A percentile compares a stretch with the other conserved stretches of the same genome.
These are phyloP conservation scores for Coemansia sp. DNA, from an alignment of 192 early-diverging fungal genomes.

Conservation along the genomic window DNA sequence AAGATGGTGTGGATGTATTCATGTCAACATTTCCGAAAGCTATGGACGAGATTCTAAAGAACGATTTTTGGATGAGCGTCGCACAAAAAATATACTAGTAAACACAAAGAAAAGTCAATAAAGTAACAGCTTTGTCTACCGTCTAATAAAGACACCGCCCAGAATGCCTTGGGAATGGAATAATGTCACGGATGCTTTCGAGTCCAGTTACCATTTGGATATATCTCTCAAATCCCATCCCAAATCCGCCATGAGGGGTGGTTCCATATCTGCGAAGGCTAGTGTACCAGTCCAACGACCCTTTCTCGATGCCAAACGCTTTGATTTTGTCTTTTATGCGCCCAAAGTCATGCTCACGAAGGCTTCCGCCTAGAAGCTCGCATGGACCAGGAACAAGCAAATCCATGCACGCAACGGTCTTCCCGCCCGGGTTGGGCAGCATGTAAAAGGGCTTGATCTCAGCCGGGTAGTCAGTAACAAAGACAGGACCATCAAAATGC, in stretches of 20 bases:
- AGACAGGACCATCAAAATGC: constrained; percentile 69
- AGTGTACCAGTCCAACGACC: constrained; percentile 82
- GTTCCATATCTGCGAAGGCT: constrained; percentile 81
- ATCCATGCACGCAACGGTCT: constrained; percentile 81
- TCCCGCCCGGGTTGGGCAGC: constrained; percentile 59
- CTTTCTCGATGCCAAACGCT: constrained; percentile 57
- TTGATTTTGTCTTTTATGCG: constrained; percentile 58
- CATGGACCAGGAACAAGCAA: constrained; percentile 81
- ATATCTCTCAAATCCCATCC: constrained; percentile 86
- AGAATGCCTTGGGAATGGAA: constrained; percentile 60
- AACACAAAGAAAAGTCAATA: not conserved
- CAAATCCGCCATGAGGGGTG: constrained; percentile 86
- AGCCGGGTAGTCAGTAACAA: constrained; percentile 87
- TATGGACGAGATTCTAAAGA: constrained; percentile 46
- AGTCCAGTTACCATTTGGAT: constrained; percentile 76
- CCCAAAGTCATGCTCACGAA: constrained; percentile 72
- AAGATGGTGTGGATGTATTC: constrained; percentile 48
- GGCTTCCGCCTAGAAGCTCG: constrained; percentile 80
- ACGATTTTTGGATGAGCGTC: constrained; percentile 40
- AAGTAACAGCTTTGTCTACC: not conserved
- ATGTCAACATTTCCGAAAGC: constrained; percentile 33
- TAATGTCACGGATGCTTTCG: constrained; percentile 76
- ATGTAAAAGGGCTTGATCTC: constrained; percentile 88
- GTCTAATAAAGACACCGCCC: constrained; percentile 59
- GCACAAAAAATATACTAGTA: constrained; percentile 36